Conservation (phyloP, 2,329 filamentous ascomycete species). For the Nannizzia gypsea region DNA sequence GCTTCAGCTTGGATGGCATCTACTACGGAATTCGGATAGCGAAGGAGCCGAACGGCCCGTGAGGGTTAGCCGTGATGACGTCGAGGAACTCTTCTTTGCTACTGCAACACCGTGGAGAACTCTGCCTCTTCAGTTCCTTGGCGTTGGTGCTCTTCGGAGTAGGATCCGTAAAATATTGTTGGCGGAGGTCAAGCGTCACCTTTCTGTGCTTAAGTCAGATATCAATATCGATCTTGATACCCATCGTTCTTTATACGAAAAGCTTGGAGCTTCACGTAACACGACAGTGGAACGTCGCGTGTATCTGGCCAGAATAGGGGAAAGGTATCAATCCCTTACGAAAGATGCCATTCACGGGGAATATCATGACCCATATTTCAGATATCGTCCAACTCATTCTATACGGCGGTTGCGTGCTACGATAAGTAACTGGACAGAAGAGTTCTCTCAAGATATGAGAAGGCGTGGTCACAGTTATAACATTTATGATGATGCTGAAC, state of each 20-base stretch:
- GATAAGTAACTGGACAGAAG: conserved; percentile 17
- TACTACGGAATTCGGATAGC: conserved; percentile 35
- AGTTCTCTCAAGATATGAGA: conserved; percentile 17
- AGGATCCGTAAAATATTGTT: conserved; percentile 27
- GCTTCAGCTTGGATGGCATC: conserved; percentile 41
- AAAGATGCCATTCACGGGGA: conserved; percentile 18
- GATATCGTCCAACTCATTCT: conserved; percentile 10
- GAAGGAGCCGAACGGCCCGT: conserved; percentile 20
- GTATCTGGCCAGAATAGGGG: conserved; percentile 17
- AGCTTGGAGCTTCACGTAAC: conserved; percentile 19
- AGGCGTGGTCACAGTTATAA: conserved; percentile 16
- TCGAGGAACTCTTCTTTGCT: conserved; percentile 27
- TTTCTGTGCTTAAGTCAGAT: conserved; percentile 29
- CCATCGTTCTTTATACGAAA: conserved; percentile 21
- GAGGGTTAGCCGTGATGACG: conserved; percentile 18
- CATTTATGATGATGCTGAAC: conserved; percentile 12
- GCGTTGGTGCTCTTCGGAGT: conserved; percentile 22
- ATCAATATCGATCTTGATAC: conserved; percentile 24
- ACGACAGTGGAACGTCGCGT: conserved; percentile 15
- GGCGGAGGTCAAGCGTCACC: conserved; percentile 23
- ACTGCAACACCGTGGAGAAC: conserved; percentile 18
- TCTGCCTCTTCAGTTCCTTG: conserved; percentile 20
- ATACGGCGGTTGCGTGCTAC: conserved; percentile 16
- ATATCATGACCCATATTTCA: conserved; percentile 19
- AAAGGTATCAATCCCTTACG: conserved; percentile 15